Base-by-base conservation (phyloP, 1,284 basidiomycete genomes). In the Moniliella sp. region DNA sequence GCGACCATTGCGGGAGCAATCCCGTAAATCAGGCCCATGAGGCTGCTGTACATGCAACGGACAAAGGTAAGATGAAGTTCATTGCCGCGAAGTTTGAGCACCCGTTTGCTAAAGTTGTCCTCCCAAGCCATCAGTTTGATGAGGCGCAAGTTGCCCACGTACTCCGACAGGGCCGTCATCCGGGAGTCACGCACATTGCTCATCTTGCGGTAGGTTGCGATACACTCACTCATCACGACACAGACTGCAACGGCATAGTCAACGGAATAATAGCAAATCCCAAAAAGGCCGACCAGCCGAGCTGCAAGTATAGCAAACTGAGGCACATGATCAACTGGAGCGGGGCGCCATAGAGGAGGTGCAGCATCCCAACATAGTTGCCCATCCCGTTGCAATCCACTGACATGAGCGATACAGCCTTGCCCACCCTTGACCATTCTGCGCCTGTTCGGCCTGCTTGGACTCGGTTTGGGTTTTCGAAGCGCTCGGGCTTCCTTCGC, bases 231-330 rank as follows among this genome's bases (percentile, higher is more conserved):
- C 17, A 27, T 40, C 10, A 31, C 12, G n/a, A n/a, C 8, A 25
- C 5, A 17, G 40, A 34, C 21, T 31, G 29, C 5, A 48, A 7
- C 0, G 49, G 48, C 30, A 43, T 42, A 13, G 37, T 14, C n/a
- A 46, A 12, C 16, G 48, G 27, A 7, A 41, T 37, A 5, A 38
- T 32, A 3, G 21, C 37, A 4, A 46, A 40, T 12, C 49, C 48
- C 7, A 40, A 34, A n/a, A 52, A 42, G 1, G 49, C 45, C 5
- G 40, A 42, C 36, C 40, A 43, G 8, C 49, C 49, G 13, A 52
- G 39, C 12, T 50, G 44, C 27, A 42, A 34, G 34, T 50, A 48
- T 3, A 44, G 32, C 28, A 52, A 52, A 2, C 33, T 34, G 4
- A 36, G 33, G 28, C 39, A 45, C 16, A 45, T 43, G 8, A 36